A percentile compares a stretch with the other conserved stretches of the same genome.
Evolutionary conservation across 164 flowering plant species (phyloP).

Genomic region (Chimonanthus praecox): DNA sequence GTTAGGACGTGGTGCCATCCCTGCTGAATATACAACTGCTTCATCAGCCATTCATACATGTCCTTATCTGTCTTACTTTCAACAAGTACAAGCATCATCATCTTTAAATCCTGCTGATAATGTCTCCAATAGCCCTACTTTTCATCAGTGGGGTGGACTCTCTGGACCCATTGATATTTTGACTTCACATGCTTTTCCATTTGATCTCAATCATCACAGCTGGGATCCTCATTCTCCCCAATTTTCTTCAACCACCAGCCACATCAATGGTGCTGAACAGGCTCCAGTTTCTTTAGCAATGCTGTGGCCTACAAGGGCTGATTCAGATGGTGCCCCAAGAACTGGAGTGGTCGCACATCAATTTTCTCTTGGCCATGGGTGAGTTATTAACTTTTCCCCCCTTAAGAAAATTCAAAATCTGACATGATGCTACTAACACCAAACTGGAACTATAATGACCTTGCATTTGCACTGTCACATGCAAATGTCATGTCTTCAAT

Average conservation of each 20-base stretch:
- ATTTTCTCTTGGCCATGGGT: constrained; percentile 61
- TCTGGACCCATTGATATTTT: constrained; percentile 49
- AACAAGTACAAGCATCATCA: constrained; percentile 68
- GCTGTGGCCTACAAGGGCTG: constrained; percentile 43
- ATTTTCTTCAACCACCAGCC: constrained; percentile 39
- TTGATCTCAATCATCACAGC: constrained; percentile 53
- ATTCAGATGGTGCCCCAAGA: constrained; percentile 46
- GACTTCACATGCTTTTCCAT: constrained; percentile 24
- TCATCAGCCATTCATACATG: constrained; percentile 77
- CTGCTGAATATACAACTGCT: constrained; percentile 65
- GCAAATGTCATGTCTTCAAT: too few relatives aligned
- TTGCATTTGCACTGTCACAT: neutral
- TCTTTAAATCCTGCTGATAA: constrained; percentile 55
- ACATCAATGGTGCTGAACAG: constrained; percentile 21
- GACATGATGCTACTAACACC: neutral
- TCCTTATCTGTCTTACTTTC: constrained; percentile 68
- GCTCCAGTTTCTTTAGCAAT: constrained; percentile 32
- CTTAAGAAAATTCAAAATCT: neutral
- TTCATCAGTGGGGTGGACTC: constrained; percentile 56
- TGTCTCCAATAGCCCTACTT: constrained; percentile 55
- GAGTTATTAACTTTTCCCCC: constrained; percentile 7
- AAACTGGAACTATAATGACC: neutral
- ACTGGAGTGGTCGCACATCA: constrained; percentile 56
- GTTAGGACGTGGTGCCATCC: constrained; percentile 60
- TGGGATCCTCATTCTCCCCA: constrained; percentile 63